Conservation (phyloP, 257 asterid species). For the Ajuga chamaepitys region DNA sequence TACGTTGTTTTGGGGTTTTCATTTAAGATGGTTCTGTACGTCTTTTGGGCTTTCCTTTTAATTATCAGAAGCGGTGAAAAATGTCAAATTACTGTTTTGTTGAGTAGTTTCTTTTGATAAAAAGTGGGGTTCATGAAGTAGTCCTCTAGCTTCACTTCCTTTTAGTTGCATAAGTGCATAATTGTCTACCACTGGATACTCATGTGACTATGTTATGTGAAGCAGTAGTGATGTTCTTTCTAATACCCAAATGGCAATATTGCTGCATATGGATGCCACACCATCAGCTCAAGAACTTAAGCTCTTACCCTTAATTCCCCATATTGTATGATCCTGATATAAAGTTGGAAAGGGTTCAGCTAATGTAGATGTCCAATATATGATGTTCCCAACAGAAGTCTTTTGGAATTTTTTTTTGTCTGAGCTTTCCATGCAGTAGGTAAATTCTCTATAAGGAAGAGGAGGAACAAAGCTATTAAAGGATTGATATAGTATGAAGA, state of each 20-base stretch:
- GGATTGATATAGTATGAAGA: neutral
- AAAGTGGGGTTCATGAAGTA: neutral
- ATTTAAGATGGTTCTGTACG: no score
- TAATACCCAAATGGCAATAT: neutral
- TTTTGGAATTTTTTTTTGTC: neutral
- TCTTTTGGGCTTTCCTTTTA: no score
- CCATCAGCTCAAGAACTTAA: neutral
- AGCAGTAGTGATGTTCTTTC: neutral
- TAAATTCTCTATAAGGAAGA: neutral
- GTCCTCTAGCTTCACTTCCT: neutral
- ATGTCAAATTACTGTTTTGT: neutral
- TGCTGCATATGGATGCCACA: neutral
- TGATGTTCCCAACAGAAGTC: neutral
- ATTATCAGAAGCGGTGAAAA: no score
- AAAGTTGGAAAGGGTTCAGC: neutral
- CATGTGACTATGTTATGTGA: neutral
- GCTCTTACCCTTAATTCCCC: neutral
- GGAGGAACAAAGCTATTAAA: neutral
- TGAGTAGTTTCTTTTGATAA: neutral
- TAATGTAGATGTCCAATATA: neutral
- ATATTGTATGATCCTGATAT: neutral
- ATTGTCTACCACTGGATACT: no score
- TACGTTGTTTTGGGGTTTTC: no score
- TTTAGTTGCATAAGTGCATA: neutral
- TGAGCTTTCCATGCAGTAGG: neutral